Percentiles rank a stretch among this genome's conserved stretches.
phyloP scores from a whole-genome alignment of 495 filamentous ascomycete genomes.

The Trichocladium antarcticum region DNA sequence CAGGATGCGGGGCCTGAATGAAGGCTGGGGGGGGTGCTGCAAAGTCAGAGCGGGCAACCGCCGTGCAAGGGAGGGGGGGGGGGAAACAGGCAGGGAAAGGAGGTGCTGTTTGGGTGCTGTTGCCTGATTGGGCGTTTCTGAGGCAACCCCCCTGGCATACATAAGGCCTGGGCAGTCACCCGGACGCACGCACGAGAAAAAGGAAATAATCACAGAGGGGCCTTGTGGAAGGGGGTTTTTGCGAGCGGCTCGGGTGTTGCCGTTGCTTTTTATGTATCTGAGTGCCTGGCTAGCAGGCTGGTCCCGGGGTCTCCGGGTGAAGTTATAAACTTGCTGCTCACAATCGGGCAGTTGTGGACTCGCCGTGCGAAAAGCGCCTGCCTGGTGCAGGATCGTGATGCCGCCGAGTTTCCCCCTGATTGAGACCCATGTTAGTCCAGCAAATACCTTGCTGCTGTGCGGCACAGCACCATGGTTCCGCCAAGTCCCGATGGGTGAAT shows the following conservation, averaged over 20 bases:
- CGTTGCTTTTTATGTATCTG: background rate
- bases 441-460: background rate
- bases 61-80: background rate
- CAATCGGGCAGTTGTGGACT: too few relatives aligned
- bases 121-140: slow-evolving; percentile 17
- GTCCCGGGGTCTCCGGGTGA: too few relatives aligned
- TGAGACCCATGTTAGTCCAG: background rate
- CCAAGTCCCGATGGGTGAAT: background rate
- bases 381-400: background rate
- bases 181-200: too few relatives aligned
- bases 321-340: too few relatives aligned
- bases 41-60: too few relatives aligned
- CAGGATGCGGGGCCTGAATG: too few relatives aligned
- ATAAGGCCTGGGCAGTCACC: too few relatives aligned
- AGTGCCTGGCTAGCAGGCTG: background rate
- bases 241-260: background rate
- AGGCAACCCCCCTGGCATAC: too few relatives aligned
- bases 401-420: background rate
- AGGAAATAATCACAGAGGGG: too few relatives aligned
- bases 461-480: background rate
- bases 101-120: slow-evolving; percentile 7
- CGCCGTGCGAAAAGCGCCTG: too few relatives aligned
- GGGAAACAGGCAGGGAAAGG: background rate
- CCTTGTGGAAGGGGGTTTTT: too few relatives aligned
- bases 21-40: too few relatives aligned